Percentiles rank a stretch among this genome's conserved stretches.
phyloP scores from a whole-genome alignment of 169 alveolate species.

The Eimeria maxima region DNA sequence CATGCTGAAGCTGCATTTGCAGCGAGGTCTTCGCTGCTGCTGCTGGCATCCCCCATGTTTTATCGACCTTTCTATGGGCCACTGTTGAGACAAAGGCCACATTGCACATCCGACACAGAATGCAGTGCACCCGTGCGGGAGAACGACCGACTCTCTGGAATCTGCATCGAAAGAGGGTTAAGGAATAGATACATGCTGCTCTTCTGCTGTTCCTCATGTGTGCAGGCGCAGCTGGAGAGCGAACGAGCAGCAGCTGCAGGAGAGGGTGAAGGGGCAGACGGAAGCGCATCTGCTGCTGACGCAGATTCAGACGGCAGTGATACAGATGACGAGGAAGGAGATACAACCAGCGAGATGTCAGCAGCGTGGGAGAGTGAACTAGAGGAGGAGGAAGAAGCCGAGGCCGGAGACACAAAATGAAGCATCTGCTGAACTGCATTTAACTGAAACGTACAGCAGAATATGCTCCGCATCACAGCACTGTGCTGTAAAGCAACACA shows the following conservation, averaged over 20 bases:
- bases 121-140: too few species aligned
- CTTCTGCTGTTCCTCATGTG: neutral
- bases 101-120: too few species aligned
- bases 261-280: slow-evolving; percentile 1
- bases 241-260: slow-evolving; percentile 23
- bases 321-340: neutral
- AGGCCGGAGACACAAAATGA: neutral
- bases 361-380: slow-evolving; percentile 50
- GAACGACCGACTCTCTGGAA: neutral
- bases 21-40: too few species aligned
- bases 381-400: slow-evolving; percentile 31
- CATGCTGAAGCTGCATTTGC: too few species aligned
- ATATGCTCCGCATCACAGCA: too few species aligned
- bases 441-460: too few species aligned
- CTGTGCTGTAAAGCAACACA: too few species aligned
- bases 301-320: too few species aligned
- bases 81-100: too few species aligned
- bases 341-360: neutral
- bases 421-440: neutral
- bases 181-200: neutral
- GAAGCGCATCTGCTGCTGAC: slow-evolving; percentile 38
- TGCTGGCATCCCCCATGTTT: too few species aligned
- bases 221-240: slow-evolving; percentile 46
- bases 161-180: neutral
- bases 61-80: too few species aligned